Evolutionary conservation across 2,329 filamentous ascomycete genomes (phyloP), one percentile per base, ranked within the genome.

Genomic region (Xylaria sp.): DNA sequence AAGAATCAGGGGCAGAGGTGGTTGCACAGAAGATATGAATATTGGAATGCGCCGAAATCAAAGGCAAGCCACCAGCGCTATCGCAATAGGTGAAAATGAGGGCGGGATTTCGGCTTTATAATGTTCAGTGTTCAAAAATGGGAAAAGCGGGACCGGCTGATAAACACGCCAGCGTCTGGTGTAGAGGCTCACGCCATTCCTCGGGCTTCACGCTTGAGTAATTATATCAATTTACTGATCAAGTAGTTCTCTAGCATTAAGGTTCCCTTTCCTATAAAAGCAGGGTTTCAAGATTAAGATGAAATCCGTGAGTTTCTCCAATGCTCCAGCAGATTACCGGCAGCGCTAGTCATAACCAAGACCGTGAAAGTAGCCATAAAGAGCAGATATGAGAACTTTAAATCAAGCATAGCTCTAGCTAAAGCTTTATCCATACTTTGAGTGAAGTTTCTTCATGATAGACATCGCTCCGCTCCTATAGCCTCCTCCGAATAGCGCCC

Each of bases 401-500:
- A 13, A 48, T 15, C 57, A 1, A 51, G 11, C 1, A 5, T 33
- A 51, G 17, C 4, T 31, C 10, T 15, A 38, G 28, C 20, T 23
- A n/a, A 1, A 28, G 46, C 59, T 66, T 67, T 71, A 80, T 6
- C 85, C 89, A 79, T 97, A 97, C 77, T 93, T 97, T 49, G 82
- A 82, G 33, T 93, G 81, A 73, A 97, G 82, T 71, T 83, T 87
- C 78, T 85, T 88, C 92, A 97, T 96, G 63, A 97, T 96, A 4
- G 86, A 86, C 80, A 95, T 86, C 33, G 94, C 93, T 4, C 93
- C 90, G 48, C 85, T 85, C 46, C 88, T 88, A 78, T 97, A 97
- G 0, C 91, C 87, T 0, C 90, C 91, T 0, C 93, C 93, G 79
- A 97, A 97, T 56, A 97, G 85, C 1, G 92, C 90, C 82, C 90